Percentiles rank a stretch among this genome's conserved stretches.
Conservation (phyloP, 129 eudicot genomes). For the Artemisia tridentata region DNA sequence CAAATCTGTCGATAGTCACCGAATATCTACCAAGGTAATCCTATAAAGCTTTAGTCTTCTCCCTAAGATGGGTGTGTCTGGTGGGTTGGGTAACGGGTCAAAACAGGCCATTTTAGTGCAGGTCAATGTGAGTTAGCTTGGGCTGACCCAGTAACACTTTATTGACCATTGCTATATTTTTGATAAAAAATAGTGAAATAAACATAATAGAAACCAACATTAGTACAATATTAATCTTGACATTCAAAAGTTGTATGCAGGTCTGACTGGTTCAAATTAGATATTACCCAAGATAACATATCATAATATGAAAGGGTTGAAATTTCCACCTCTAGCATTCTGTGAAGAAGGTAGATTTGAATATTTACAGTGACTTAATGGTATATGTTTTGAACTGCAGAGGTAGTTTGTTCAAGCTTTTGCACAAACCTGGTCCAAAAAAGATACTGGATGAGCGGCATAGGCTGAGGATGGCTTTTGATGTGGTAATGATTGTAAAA, state of each 20-base stretch:
- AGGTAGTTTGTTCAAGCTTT: constrained; percentile 81
- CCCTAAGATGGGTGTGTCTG: constrained; percentile 7
- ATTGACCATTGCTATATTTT: neutral
- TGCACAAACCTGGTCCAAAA: constrained; percentile 77
- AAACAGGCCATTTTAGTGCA: neutral
- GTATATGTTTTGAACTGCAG: constrained; percentile 40
- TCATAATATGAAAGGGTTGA: neutral
- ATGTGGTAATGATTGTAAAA: constrained; percentile 59
- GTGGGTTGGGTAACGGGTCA: neutral
- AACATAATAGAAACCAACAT: neutral
- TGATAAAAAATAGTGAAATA: neutral
- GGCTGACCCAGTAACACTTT: neutral
- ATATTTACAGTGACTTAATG: constrained; percentile 9
- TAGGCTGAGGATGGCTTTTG: constrained; percentile 88
- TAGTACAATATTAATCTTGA: neutral
- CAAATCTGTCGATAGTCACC: constrained; percentile 88
- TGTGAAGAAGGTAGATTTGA: constrained; percentile 9
- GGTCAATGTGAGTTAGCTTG: neutral
- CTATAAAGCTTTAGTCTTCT: constrained; percentile 15
- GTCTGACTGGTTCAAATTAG: neutral
- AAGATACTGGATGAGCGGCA: constrained; percentile 76
- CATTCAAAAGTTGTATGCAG: too few relatives aligned
- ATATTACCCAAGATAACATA: neutral
- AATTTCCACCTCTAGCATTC: constrained; percentile 1
- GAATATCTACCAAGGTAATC: constrained; percentile 83